Evolutionary conservation across 1,284 basidiomycete species (phyloP), one percentile per base, ranked within the genome.

Genomic region (Tetrapyrgos nigripes): DNA sequence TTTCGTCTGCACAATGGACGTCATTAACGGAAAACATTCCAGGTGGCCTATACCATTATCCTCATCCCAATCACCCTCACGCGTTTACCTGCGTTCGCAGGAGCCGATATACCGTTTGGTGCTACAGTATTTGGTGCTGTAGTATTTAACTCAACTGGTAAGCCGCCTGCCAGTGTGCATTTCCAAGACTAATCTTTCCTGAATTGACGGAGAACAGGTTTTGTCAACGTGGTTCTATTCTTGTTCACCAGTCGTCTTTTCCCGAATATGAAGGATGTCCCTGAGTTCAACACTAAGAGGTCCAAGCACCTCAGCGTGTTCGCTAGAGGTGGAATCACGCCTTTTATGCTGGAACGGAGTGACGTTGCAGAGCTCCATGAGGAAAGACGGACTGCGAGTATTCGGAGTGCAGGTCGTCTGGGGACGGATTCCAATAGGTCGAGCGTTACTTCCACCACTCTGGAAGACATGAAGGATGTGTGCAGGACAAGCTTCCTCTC

Each of bases 111-210:
- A 1, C 74, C 76, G 1, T 71, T 73, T 58, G 67, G 67, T 59
- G 64, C 67, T 14, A 73, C 65, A 5, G 61, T 74, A 11, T 44
- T 68, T 1, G 66, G 70, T 3, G 74, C 63, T 44, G 59, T 72
- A 4, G 60, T 76, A 11, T 76, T 76, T 67, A 77, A 76, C 50
- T 64, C 75, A 27, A 76, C 68, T 10, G 76, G 76, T 71, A 53
- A 23, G 65, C 43, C 2, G 11, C 10, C 17, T n/a, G 37, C 23
- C 11, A 29, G 26, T 37, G 2, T 17, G 11, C 1, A 33, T 14
- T 13, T 44, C 43, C 3, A 2, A 31, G 5, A 21, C 13, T 53
- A 2, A 35, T 14, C 10, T 1, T 37, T 13, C 6, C 10, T 50
- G 17, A 29, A 23, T 2, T 24, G 10, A 8, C 23, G 14, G 46